A percentile compares a stretch with the other conserved stretches of the same genome.
phyloP scores from a whole-genome alignment of 495 filamentous ascomycete species.

The Paragyromitra xinjiangensis region DNA sequence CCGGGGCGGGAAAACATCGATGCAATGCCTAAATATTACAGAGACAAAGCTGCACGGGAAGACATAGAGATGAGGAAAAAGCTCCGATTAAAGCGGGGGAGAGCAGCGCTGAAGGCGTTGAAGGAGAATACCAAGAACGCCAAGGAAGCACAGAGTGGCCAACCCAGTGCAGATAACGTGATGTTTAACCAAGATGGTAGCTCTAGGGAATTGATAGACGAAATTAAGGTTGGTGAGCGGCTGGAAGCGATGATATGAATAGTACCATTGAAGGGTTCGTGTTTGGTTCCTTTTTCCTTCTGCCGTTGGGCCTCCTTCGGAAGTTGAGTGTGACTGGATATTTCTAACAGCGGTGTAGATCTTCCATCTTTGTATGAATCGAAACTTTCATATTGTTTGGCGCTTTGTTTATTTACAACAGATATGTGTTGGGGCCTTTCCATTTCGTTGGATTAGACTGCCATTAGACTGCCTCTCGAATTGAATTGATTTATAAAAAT shows the following conservation, averaged over 20 bases:
- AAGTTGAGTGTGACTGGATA: not conserved
- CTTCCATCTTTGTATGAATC: not conserved
- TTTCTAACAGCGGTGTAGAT: not conserved
- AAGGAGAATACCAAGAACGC: not conserved
- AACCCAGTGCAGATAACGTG: not conserved
- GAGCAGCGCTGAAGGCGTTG: not conserved
- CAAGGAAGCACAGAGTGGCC: not conserved
- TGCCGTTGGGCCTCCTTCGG: too few species aligned
- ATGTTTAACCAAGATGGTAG: not conserved
- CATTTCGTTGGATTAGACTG: not conserved
- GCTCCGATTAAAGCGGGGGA: slow-evolving; percentile 15
- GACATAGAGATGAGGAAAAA: slow-evolving; percentile 7
- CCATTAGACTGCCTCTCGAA: not conserved
- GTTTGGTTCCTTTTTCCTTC: not conserved
- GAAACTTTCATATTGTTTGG: not conserved
- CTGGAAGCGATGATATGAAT: slow-evolving; percentile 8
- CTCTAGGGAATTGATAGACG: not conserved
- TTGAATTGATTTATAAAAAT: not conserved
- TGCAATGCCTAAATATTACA: slow-evolving; percentile 26
- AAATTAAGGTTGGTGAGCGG: not conserved
- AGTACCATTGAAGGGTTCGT: slow-evolving; percentile 13
- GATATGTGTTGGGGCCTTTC: not conserved
- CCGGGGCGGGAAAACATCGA: slow-evolving; percentile 21
- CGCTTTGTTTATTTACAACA: not conserved
- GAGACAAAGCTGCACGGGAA: slow-evolving; percentile 23